phyloP scores from a whole-genome alignment of 345 rosid species.

The Brassica cretica region DNA sequence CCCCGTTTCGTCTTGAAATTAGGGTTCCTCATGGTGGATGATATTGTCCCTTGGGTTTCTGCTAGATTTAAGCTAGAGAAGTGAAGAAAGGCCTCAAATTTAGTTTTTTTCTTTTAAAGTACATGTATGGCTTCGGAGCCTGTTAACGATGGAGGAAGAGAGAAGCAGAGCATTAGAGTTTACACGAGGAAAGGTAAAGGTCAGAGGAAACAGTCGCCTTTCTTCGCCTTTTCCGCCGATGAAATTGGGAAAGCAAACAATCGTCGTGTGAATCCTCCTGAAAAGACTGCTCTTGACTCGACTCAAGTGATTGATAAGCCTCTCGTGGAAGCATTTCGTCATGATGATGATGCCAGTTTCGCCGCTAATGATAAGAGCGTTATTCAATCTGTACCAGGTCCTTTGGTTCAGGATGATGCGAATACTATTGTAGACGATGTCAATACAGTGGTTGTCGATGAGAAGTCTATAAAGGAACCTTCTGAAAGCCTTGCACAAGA shows the following conservation, averaged over 20 bases:
- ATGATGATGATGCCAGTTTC: conserved; percentile 15
- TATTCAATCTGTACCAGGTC: conserved; percentile 1
- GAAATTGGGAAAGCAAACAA: conserved; percentile 21
- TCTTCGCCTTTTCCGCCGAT: conserved; percentile 10
- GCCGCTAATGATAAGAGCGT: conserved; percentile 16
- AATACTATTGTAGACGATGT: conserved; percentile 22
- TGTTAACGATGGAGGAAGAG: conserved; percentile 60
- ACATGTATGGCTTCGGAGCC: conserved; percentile 95
- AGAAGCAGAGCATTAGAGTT: conserved; percentile 73
- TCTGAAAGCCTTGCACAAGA: conserved; percentile 39
- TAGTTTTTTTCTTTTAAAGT: conserved; percentile 40
- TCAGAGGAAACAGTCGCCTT: conserved; percentile 32
- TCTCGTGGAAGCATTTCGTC: background rate
- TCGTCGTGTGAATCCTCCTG: conserved; percentile 28
- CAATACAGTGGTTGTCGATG: conserved; percentile 37
- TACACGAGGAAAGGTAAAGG: conserved; percentile 69
- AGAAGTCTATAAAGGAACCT: conserved; percentile 38
- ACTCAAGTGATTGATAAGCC: conserved; percentile 32
- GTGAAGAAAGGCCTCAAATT: conserved; percentile 19
- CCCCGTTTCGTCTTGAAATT: conserved; percentile 36
- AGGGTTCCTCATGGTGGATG: conserved; percentile 42
- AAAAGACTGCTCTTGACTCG: conserved; percentile 6
- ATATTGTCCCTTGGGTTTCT: background rate
- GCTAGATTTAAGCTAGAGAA: background rate
- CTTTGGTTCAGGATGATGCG: conserved; percentile 32